A percentile compares a stretch with the other conserved stretches of the same genome.
phyloP scores from a whole-genome alignment of 169 alveolate genomes.

The Plasmodium sp. region DNA sequence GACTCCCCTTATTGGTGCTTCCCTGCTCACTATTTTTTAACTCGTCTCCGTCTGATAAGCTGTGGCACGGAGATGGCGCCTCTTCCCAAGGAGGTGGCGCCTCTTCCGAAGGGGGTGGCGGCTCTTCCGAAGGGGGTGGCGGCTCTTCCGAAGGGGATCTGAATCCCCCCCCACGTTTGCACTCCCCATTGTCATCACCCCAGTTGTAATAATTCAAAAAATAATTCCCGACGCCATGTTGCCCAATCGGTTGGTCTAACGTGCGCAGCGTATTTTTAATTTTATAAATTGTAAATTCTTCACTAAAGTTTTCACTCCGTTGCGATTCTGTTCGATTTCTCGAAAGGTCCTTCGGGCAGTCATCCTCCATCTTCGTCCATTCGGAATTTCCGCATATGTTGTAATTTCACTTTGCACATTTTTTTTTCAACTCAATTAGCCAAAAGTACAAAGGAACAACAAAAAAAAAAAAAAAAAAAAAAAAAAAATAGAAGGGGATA shows the following conservation, averaged over 20 bases:
- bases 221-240: neutral
- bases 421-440: neutral
- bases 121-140: neutral
- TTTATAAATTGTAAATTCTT: conserved; percentile 5
- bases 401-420: neutral
- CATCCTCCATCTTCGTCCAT: neutral
- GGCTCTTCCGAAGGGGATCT: neutral
- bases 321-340: neutral
- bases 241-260: neutral
- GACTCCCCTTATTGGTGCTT: too few species aligned
- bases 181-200: neutral
- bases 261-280: neutral
- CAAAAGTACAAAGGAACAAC: neutral
- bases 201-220: neutral
- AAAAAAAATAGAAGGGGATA: too few species aligned
- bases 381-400: neutral
- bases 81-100: neutral
- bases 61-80: neutral
- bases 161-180: neutral
- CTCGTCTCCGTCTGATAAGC: neutral
- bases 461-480: too few species aligned
- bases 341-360: neutral
- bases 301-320: neutral
- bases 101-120: neutral
- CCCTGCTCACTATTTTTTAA: too few species aligned